Conservation (phyloP, 768 basidiomycete species). For the Mycena sanguinolenta region DNA sequence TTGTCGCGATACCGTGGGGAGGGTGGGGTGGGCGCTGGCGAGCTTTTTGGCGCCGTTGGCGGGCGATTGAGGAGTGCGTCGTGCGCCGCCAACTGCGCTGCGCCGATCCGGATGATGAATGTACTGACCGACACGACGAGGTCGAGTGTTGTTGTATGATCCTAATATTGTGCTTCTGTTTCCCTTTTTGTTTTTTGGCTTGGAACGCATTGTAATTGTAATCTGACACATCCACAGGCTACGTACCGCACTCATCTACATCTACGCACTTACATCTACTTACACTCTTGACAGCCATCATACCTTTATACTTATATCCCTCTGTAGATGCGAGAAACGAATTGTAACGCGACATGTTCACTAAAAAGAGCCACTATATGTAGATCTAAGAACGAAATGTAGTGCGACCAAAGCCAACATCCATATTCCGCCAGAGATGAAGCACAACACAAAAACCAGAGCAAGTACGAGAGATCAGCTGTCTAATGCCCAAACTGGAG, state of each 20-base stretch:
- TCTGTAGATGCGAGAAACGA: not conserved
- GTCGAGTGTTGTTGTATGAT: not conserved
- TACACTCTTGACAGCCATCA: not conserved
- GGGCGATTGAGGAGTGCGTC: slow-evolving; percentile 6
- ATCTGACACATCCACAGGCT: not conserved
- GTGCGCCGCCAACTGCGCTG: not conserved
- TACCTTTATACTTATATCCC: not conserved
- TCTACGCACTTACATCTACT: not conserved
- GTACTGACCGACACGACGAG: not conserved
- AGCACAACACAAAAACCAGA: not conserved
- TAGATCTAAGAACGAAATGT: too few relatives aligned
- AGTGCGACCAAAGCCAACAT: too few relatives aligned
- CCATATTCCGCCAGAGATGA: not conserved
- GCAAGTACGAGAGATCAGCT: not conserved
- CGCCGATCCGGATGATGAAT: not conserved
- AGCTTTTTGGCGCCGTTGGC: slow-evolving; percentile 76
- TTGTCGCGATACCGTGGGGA: slow-evolving; percentile 67
- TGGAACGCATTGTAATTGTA: not conserved
- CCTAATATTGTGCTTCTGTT: not conserved
- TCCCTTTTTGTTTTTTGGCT: not conserved
- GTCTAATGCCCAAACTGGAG: slow-evolving; percentile 43
- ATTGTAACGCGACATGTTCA: not conserved
- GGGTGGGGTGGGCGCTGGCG: slow-evolving; percentile 85
- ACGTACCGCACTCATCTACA: not conserved
- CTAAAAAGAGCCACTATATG: too few relatives aligned